Evolutionary conservation across 1,284 basidiomycete genomes (phyloP), one percentile per base, ranked within the genome.

Genomic region (Sporisorium iseilematis-ciliati): DNA sequence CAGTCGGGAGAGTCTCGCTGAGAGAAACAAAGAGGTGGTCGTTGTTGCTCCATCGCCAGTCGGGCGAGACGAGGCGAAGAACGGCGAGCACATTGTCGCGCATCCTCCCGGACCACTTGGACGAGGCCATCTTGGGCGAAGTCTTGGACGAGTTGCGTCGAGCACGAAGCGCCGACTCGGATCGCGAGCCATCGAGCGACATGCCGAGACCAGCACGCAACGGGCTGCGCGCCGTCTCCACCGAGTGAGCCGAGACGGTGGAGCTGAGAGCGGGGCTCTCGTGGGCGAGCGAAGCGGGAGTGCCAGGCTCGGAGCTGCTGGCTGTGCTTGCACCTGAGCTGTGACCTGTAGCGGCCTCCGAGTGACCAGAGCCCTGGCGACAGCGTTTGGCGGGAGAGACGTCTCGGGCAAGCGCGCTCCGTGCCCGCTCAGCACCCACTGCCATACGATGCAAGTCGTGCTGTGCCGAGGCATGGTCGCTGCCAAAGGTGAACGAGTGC

Each of bases 11-110:
- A 18, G 64, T 65, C 50, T 59, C 62, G 42, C 55, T 55, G 21
- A 81, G 57, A 16, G 79, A 79, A 6, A 66, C 67, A n/a, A 81
- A 61, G 18, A 56, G 48, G n/a, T 75, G 63, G 35, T 75, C 65
- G 43, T 80, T 79, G 62, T 68, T 63, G 46, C 72, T 81, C 79
- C 79, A 81, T 10, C 63, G 65, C 79, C 79, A 81, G 12, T 77
- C 64, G 3, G 67, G 75, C 25, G 75, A 77, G 35, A 81, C 69
- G 26, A 81, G 72, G 26, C 73, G 63, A 16, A 79, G 62, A 3
- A 75, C 75, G 7, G 70, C 67, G n/a, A 73, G 59, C 33, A 79
- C 65, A 21, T 75, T 66, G 55, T 72, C 66, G 14, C 65, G 61
- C 29, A 72, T 61, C 35, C 72, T 62, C 14, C 75, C 72, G 23